phyloP scores from a whole-genome alignment of 768 basidiomycete genomes.

The Xerocomus potaroensis region DNA sequence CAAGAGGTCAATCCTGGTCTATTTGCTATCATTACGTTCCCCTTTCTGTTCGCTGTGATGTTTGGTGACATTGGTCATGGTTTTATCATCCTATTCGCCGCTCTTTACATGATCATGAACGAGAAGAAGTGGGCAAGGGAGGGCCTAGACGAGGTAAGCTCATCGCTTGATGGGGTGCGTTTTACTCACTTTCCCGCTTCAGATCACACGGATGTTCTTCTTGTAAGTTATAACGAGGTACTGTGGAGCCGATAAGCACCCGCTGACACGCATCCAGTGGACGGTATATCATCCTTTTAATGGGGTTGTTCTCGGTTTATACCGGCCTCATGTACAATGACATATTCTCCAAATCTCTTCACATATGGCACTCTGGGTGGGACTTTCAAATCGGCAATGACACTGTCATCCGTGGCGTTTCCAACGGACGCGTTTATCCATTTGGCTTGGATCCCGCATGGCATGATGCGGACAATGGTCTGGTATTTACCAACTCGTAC shows the following conservation, averaged over 20 bases:
- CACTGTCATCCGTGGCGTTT: slow-evolving; percentile 42
- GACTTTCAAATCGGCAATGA: slow-evolving; percentile 50
- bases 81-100: slow-evolving; percentile 70
- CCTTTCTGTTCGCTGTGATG: slow-evolving; percentile 99
- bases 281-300: slow-evolving; percentile 96
- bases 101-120: slow-evolving; percentile 78
- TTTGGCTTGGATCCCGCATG: slow-evolving; percentile 94
- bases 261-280: slow-evolving; percentile 52
- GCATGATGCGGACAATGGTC: slow-evolving; percentile 87
- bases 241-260: slow-evolving; percentile 2
- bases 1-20: slow-evolving; percentile 97
- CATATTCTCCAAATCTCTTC: slow-evolving; percentile 90
- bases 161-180: not conserved
- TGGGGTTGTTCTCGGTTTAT: slow-evolving; percentile 97
- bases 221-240: slow-evolving; percentile 54
- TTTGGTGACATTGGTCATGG: slow-evolving; percentile 99
- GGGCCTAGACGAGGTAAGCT: slow-evolving; percentile 68
- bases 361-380: slow-evolving; percentile 89
- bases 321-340: slow-evolving; percentile 99
- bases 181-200: slow-evolving; percentile 12
- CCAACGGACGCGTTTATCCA: slow-evolving; percentile 74
- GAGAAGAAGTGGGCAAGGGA: slow-evolving; percentile 75
- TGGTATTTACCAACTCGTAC: slow-evolving; percentile 97
- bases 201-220: slow-evolving; percentile 89
- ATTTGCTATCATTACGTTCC: slow-evolving; percentile 90